Evolutionary conservation across 805 yeast species (phyloP), one percentile per base, ranked within the genome.

Genomic region (Zygosaccharomyces kombuchaensis): DNA sequence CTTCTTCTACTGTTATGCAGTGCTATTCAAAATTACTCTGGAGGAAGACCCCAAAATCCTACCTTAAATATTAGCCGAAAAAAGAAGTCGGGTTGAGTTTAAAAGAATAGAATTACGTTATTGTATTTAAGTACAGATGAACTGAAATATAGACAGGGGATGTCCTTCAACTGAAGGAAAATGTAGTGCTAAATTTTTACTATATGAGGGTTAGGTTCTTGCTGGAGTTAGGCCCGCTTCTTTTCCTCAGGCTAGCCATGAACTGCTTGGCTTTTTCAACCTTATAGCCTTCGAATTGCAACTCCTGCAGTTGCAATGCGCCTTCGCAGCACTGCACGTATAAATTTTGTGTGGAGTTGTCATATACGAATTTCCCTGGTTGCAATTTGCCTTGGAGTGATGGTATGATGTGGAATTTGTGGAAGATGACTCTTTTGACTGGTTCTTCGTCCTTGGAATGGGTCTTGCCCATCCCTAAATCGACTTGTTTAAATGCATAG

Each of bases 261-360:
- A 84, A 84, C 25, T 65, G 67, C 0, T 44, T 27, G 0, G 81
- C 73, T 0, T 57, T 51, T 55, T 82, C 86, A 6, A 65, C 58
- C 7, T 65, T 65, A 49, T 71, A 76, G 16, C 79, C 81, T 60
- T 84, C 87, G 39, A 81, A 70, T 48, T 78, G 82, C 7, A 82
- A 45, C 2, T 40, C 44, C 0, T 57, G 59, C 0, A 68, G 69
- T 0, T 62, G 36, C 1, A 84, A 49, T 0, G 80, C 79, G 49
- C 74, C 77, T 0, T 29, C 6, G 12, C 13, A 9, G 1, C 85
- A 74, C 41, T 70, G 71, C 0, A 80, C 63, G 0, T 70, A 25
- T 0, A 82, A 32, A 1, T 46, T 47, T 8, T 59, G 53, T 6
- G 48, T 52, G 1, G 43, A 50, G 10, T 50, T 55, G 12, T 47